These are phyloP conservation scores for Croton laevigatus DNA, from an alignment of 441 rosid genomes.

Conservation along the genomic window DNA sequence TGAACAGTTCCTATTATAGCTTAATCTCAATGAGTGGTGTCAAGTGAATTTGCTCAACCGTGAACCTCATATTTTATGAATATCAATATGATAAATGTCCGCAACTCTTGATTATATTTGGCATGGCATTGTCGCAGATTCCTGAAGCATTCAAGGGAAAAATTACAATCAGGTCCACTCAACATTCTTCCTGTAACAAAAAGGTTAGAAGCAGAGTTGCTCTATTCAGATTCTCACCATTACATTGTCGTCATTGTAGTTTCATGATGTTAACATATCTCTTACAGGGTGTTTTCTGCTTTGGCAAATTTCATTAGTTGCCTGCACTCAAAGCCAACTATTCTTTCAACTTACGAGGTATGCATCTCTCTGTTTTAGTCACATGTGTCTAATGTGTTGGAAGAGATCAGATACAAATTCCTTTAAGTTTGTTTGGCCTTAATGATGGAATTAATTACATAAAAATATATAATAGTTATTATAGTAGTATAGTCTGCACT, in stretches of 20 bases:
- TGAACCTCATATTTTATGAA: neutral
- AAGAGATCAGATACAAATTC: neutral
- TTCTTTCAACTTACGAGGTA: conserved; percentile 41
- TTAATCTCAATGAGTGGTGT: neutral
- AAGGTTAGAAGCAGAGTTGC: conserved; percentile 29
- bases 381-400: neutral
- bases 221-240: conserved; percentile 14
- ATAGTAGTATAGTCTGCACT: neutral
- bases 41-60: neutral
- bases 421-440: neutral
- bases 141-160: conserved; percentile 37
- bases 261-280: conserved; percentile 11
- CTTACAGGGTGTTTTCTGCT: conserved; percentile 42
- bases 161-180: conserved; percentile 17
- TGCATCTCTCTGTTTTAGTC: conserved; percentile 13
- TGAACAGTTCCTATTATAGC: neutral
- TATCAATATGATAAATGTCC: neutral
- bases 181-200: conserved; percentile 22
- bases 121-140: conserved; percentile 27
- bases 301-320: conserved; percentile 33
- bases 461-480: too few relatives aligned
- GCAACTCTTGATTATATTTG: conserved; percentile 10
- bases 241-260: neutral
- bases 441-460: neutral
- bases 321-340: conserved; percentile 37